Conservation (phyloP, 2,329 filamentous ascomycete species). For the Periconia macrospinosa region DNA sequence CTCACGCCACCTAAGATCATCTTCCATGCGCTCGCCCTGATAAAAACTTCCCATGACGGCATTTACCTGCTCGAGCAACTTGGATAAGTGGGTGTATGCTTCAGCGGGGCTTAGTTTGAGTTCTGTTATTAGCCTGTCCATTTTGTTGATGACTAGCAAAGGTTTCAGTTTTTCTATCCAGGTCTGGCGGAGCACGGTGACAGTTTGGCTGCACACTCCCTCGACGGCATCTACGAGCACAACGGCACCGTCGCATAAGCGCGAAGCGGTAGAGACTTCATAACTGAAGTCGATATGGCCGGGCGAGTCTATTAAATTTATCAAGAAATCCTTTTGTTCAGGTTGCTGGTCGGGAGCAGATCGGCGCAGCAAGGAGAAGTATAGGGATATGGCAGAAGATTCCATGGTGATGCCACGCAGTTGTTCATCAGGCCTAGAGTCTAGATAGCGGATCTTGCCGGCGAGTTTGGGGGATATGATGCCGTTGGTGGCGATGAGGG, state of each 20-base stretch:
- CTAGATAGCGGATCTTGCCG: slow-evolving; percentile 96
- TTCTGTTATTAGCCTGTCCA: slow-evolving; percentile 92
- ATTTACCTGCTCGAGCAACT: slow-evolving; percentile 92
- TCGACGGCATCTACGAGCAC: slow-evolving; percentile 96
- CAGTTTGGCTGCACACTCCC: slow-evolving; percentile 97
- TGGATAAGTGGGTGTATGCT: slow-evolving; percentile 85
- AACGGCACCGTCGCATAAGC: slow-evolving; percentile 90
- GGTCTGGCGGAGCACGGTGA: slow-evolving; percentile 90
- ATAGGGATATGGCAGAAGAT: slow-evolving; percentile 94
- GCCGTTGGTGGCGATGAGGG: slow-evolving; percentile 95
- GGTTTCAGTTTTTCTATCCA: slow-evolving; percentile 97
- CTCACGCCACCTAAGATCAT: slow-evolving; percentile 94
- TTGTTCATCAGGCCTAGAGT: slow-evolving; percentile 95
- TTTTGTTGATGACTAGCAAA: slow-evolving; percentile 95
- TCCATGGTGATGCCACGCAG: slow-evolving; percentile 99
- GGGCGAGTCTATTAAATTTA: slow-evolving; percentile 97
- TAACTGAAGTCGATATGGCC: slow-evolving; percentile 99
- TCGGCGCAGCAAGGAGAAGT: slow-evolving; percentile 87
- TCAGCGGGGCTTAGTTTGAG: slow-evolving; percentile 89
- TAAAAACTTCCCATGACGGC: slow-evolving; percentile 97
- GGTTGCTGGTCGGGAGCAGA: slow-evolving; percentile 68
- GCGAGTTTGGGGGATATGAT: slow-evolving; percentile 98
- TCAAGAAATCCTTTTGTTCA: slow-evolving; percentile 83
- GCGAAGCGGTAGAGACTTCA: slow-evolving; percentile 93
- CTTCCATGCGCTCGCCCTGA: slow-evolving; percentile 97